These are phyloP conservation scores for Stellera chamaejasme DNA, from an alignment of 345 rosid species.

Conservation along the genomic window DNA sequence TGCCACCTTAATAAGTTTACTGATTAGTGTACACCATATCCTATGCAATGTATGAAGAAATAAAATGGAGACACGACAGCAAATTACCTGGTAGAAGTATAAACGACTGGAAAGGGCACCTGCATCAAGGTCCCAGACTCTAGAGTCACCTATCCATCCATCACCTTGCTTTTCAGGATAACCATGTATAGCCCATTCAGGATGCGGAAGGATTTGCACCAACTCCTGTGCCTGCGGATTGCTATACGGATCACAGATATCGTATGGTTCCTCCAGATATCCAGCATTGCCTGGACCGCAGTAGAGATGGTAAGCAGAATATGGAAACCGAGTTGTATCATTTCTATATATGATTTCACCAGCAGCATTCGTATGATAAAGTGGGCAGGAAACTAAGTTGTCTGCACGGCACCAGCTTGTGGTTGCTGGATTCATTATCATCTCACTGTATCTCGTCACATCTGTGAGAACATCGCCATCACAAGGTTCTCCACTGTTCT, in stretches of 20 bases:
- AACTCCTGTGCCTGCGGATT: slow-evolving; percentile 52
- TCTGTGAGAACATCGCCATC: slow-evolving; percentile 47
- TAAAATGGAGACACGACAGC: neutral
- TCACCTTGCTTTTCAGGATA: slow-evolving; percentile 39
- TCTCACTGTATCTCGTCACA: slow-evolving; percentile 45
- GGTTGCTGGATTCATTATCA: slow-evolving; percentile 39
- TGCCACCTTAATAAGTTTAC: neutral
- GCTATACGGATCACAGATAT: slow-evolving; percentile 44
- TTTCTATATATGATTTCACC: slow-evolving; percentile 34
- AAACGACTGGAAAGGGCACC: slow-evolving; percentile 41
- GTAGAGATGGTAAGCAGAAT: slow-evolving; percentile 40
- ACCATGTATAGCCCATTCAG: slow-evolving; percentile 40
- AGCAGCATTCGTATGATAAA: slow-evolving; percentile 29
- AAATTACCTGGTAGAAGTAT: slow-evolving; percentile 40
- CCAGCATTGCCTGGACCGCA: slow-evolving; percentile 40
- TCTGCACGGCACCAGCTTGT: slow-evolving; percentile 37
- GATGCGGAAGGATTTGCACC: slow-evolving; percentile 39
- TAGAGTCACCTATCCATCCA: slow-evolving; percentile 38
- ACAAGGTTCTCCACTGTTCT: slow-evolving; percentile 43
- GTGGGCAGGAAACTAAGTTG: slow-evolving; percentile 39
- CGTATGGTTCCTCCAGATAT: slow-evolving; percentile 33
- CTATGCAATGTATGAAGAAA: neutral
- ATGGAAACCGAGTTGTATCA: slow-evolving; percentile 32
- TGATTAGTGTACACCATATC: too few species aligned
- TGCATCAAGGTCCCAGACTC: slow-evolving; percentile 41